Conservation (phyloP, 495 filamentous ascomycete species). For the Aspergillus heteromorphus region DNA sequence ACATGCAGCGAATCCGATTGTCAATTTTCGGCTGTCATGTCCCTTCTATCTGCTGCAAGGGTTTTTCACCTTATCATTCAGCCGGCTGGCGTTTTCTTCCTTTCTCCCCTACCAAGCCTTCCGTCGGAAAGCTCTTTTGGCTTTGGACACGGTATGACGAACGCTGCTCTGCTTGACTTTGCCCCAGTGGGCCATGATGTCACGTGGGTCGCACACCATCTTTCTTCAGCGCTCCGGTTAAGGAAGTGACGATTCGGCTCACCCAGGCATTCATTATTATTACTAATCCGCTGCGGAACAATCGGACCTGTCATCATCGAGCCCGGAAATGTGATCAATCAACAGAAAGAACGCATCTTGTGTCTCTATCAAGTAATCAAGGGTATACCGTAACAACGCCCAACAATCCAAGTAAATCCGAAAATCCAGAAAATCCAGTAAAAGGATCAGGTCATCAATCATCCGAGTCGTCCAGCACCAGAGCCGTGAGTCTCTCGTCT, state of each 20-base stretch:
- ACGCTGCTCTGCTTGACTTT: slow-evolving; percentile 3
- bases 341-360: neutral
- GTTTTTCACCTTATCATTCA: neutral
- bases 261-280: neutral
- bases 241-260: neutral
- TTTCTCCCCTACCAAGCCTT: neutral
- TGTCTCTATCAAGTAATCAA: slow-evolving; percentile 2
- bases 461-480: slow-evolving; percentile 71
- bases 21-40: neutral
- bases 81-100: neutral
- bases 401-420: slow-evolving; percentile 5
- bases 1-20: neutral
- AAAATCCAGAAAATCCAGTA: neutral
- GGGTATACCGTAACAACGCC: slow-evolving; percentile 15
- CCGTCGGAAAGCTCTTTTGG: neutral
- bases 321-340: neutral
- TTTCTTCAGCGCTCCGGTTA: neutral
- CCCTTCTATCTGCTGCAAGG: neutral
- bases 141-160: slow-evolving; percentile 10
- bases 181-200: slow-evolving; percentile 17
- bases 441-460: slow-evolving; percentile 28
- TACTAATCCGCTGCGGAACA: neutral
- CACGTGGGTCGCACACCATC: slow-evolving; percentile 19
- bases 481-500: slow-evolving; percentile 59
- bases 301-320: neutral